Conservation (phyloP, 1,284 basidiomycete genomes). For the Coniferiporia weirii region DNA sequence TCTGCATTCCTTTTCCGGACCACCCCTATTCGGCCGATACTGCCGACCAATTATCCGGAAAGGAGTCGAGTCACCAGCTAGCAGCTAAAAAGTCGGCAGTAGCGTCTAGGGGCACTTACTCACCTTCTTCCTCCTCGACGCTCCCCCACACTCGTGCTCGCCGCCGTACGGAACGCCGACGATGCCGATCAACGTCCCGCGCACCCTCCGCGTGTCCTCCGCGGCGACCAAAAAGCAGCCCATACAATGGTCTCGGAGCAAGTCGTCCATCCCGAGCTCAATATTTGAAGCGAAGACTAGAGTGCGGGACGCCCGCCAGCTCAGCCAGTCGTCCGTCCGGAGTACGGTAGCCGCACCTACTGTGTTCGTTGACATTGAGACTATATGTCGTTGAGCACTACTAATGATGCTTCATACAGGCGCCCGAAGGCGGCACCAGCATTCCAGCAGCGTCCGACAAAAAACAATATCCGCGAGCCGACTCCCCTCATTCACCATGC, state of each 20-base stretch:
- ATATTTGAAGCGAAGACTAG: conserved; percentile 68
- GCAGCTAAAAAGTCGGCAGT: background rate
- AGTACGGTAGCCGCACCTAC: conserved; percentile 53
- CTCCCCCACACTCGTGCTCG: background rate
- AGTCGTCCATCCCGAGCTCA: conserved; percentile 33
- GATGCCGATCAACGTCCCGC: conserved; percentile 16
- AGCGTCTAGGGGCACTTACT: background rate
- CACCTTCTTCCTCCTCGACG: background rate
- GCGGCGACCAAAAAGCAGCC: conserved; percentile 9
- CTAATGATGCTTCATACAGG: conserved; percentile 32
- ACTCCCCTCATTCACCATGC: conserved; percentile 40
- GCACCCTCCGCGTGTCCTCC: conserved; percentile 7
- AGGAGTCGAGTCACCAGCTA: conserved; percentile 3
- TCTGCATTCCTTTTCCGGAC: background rate
- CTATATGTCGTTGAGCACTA: conserved; percentile 5
- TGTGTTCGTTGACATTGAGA: conserved; percentile 35
- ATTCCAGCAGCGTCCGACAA: conserved; percentile 61
- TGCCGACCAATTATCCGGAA: background rate
- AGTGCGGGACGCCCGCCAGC: conserved; percentile 60
- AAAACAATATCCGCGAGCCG: conserved; percentile 42
- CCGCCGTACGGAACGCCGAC: conserved; percentile 3
- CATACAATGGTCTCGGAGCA: conserved; percentile 12
- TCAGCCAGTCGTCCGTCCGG: conserved; percentile 61
- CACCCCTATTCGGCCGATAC: conserved; percentile 6
- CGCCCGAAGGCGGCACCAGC: conserved; percentile 61